Conservation (phyloP, 1,284 basidiomycete genomes). For the Ganoderma meredithae region DNA sequence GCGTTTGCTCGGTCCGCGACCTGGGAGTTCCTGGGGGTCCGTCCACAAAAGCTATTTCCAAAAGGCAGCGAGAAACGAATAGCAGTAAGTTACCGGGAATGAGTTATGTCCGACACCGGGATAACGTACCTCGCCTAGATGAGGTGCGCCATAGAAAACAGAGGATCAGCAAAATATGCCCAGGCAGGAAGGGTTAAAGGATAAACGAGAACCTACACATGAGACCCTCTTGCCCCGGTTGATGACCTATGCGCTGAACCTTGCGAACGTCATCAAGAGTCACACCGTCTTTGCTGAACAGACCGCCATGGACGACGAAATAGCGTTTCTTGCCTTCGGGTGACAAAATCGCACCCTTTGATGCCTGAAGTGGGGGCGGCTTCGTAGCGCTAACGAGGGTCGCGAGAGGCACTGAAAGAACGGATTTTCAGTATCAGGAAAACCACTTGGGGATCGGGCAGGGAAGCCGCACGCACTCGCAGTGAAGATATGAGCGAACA, state of each 20-base stretch:
- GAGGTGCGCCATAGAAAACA: neutral
- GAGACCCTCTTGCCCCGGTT: constrained; percentile 94
- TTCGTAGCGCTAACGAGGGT: constrained; percentile 84
- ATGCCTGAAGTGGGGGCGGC: constrained; percentile 55
- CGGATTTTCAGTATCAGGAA: constrained; percentile 4
- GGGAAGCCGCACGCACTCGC: constrained; percentile 61
- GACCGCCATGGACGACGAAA: constrained; percentile 96
- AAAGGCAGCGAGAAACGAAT: neutral
- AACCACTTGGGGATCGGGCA: too few species aligned
- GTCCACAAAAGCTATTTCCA: constrained; percentile 80
- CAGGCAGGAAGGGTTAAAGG: neutral
- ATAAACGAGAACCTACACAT: constrained; percentile 75
- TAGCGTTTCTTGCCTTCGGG: constrained; percentile 87
- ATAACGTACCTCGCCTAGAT: constrained; percentile 63
- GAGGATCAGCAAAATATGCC: neutral
- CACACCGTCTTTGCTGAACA: constrained; percentile 95
- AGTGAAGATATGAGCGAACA: constrained; percentile 94
- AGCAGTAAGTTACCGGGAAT: neutral
- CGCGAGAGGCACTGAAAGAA: constrained; percentile 81
- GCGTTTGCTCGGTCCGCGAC: constrained; percentile 97
- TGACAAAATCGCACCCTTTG: constrained; percentile 73
- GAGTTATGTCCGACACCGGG: neutral
- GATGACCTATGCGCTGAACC: constrained; percentile 86
- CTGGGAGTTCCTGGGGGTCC: constrained; percentile 90
- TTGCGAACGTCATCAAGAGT: constrained; percentile 92